These are phyloP conservation scores for Pseudofabraea citricarpa DNA, from an alignment of 2,329 filamentous ascomycete species.

Conservation along the genomic window DNA sequence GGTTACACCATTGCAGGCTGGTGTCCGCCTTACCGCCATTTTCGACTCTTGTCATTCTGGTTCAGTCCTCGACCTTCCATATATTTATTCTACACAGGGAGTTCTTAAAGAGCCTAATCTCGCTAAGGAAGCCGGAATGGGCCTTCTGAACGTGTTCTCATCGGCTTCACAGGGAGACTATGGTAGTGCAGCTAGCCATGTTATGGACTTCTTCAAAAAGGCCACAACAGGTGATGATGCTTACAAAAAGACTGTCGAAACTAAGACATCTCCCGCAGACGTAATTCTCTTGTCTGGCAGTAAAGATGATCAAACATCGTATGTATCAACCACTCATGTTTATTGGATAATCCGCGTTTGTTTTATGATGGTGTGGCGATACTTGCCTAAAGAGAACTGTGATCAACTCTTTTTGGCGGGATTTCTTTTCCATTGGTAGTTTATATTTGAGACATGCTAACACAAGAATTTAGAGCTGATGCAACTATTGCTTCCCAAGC, in stretches of 20 bases:
- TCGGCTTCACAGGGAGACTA: conserved; percentile 74
- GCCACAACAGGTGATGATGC: conserved; percentile 71
- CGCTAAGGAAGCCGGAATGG: conserved; percentile 59
- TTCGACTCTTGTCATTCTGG: conserved; percentile 64
- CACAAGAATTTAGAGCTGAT: conserved; percentile 58
- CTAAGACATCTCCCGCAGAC: conserved; percentile 86
- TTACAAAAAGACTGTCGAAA: conserved; percentile 72
- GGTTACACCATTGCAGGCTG: conserved; percentile 68
- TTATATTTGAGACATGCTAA: conserved; percentile 10
- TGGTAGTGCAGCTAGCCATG: conserved; percentile 67
- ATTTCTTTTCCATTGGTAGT: not conserved
- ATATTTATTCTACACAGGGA: conserved; percentile 63
- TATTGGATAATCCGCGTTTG: conserved; percentile 20
- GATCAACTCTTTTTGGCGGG: not conserved
- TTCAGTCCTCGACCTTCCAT: conserved; percentile 57
- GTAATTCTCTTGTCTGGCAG: conserved; percentile 95
- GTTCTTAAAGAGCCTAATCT: conserved; percentile 61
- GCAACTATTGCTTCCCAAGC: conserved; percentile 83
- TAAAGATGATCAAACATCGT: conserved; percentile 90
- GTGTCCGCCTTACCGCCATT: conserved; percentile 69
- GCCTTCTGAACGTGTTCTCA: conserved; percentile 49
- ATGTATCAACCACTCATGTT: too few relatives aligned
- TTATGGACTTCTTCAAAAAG: conserved; percentile 79
- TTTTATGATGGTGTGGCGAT: not conserved
- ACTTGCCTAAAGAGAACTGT: not conserved